Conservation (phyloP, 768 basidiomycete genomes). For the Boletus sensibilis region DNA sequence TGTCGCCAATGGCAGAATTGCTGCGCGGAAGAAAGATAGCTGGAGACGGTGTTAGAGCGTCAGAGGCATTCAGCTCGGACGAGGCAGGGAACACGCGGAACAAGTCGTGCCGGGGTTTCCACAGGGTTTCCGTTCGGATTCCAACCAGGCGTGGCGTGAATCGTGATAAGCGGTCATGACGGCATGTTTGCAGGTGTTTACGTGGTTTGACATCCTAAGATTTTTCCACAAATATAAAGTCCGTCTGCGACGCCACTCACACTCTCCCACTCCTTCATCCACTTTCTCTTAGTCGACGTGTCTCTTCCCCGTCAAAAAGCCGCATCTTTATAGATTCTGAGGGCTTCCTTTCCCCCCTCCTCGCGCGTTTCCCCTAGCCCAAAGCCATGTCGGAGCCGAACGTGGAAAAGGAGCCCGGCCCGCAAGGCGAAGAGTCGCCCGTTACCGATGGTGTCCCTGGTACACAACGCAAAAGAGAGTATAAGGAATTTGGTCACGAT, state of each 20-base stretch:
- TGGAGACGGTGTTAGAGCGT: slow-evolving; percentile 14
- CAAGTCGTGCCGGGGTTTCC: slow-evolving; percentile 27
- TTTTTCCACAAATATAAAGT: slow-evolving; percentile 37
- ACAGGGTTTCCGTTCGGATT: slow-evolving; percentile 23
- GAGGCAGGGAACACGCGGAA: slow-evolving; percentile 23
- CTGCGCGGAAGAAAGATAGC: neutral
- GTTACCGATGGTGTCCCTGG: slow-evolving; percentile 20
- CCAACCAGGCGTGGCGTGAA: too few species aligned
- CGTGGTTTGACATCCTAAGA: slow-evolving; percentile 23
- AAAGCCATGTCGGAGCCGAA: slow-evolving; percentile 37
- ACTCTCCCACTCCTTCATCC: slow-evolving; percentile 35
- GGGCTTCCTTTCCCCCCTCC: slow-evolving; percentile 18
- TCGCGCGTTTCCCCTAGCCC: neutral
- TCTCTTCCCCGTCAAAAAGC: slow-evolving; percentile 10
- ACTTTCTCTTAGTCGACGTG: slow-evolving; percentile 11
- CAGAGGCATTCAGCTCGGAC: neutral
- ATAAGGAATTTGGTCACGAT: slow-evolving; percentile 83
- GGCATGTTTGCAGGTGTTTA: slow-evolving; percentile 29
- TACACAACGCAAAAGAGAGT: slow-evolving; percentile 70
- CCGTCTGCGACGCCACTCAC: slow-evolving; percentile 26
- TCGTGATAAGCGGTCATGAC: slow-evolving; percentile 19
- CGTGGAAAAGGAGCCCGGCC: slow-evolving; percentile 68
- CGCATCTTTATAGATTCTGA: slow-evolving; percentile 25
- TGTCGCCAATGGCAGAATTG: neutral
- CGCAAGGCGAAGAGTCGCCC: slow-evolving; percentile 49